phyloP scores from a whole-genome alignment of 2,329 filamentous ascomycete genomes.

The Verruconis gallopava region DNA sequence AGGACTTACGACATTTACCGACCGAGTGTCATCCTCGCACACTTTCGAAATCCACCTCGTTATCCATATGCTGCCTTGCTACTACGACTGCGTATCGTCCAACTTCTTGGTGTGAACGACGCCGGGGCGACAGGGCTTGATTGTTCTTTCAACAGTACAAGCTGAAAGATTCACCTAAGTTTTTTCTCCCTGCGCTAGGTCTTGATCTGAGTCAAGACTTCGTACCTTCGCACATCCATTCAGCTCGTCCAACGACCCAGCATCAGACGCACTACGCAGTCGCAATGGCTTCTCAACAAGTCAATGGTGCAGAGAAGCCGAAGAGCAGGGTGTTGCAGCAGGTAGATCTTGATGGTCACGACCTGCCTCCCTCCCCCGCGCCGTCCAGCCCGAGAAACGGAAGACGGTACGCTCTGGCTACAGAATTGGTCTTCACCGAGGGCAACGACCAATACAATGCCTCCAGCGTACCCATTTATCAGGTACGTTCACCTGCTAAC shows the following conservation, averaged over 20 bases:
- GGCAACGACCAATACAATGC: conserved; percentile 94
- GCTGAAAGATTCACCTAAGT: not conserved
- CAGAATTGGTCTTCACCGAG: conserved; percentile 93
- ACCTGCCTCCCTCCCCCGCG: conserved; percentile 81
- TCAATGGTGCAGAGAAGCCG: not conserved
- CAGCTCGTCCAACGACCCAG: not conserved
- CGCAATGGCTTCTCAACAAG: conserved; percentile 3
- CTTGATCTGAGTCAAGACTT: not conserved
- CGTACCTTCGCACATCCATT: not conserved
- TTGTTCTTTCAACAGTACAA: not conserved
- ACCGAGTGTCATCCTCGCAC: not conserved
- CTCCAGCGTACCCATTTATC: conserved; percentile 94
- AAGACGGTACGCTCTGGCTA: conserved; percentile 83
- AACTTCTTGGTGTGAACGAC: conserved; percentile 10
- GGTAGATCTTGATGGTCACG: conserved; percentile 69
- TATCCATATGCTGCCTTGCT: conserved; percentile 4
- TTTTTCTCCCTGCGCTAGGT: not conserved
- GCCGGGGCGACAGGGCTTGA: too few relatives aligned
- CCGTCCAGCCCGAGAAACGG: conserved; percentile 81
- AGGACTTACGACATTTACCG: not conserved
- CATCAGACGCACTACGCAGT: not conserved
- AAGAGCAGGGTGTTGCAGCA: conserved; percentile 17
- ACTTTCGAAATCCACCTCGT: not conserved
- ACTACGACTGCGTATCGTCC: conserved; percentile 9
- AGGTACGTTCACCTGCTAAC: conserved; percentile 54